Base-by-base conservation (phyloP, 2,329 filamentous ascomycete genomes). In the Scedosporium dehoogii region DNA sequence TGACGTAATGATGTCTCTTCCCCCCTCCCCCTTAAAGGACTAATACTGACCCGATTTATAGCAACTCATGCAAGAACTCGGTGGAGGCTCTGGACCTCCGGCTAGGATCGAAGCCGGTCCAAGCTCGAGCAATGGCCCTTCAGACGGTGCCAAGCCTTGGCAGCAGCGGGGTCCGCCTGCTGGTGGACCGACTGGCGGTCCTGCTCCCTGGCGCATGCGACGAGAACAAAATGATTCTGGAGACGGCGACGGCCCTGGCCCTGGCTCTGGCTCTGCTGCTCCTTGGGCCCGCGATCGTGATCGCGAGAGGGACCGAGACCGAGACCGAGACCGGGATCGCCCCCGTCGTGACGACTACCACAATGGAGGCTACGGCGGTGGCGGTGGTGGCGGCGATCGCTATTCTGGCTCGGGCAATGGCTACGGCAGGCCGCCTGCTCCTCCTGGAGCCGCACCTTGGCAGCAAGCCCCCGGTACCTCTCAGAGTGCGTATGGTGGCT, bases 41-140 rank as follows among this genome's bases (percentile, higher is more conserved):
- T 21, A 53, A 71, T 72, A 70, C 78, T 84, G 70, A 87, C 73
- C 64, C 53, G 58, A 4, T 5, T 51, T 62, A 9, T 68, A 91
- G 90, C 89, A 93, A 86, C 91, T 99, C 72, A 96, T 99, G 92
- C 89, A 96, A 84, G 94, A 97, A 81, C 85, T 97, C 68, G 91
- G 89, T 65, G 91, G 91, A 66, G 89, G 78, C 63, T 82, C 79
- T 61, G 83, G 48, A 5, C 48, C 88, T 44, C 88, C 87, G 68
- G 88, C 87, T 67, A 90, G 90, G 66, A 96, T 99, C 71, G 94
- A 96, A 77, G 91, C 88, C 66, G 91, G 90, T 12, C 89, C 91
- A 63, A 85, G 85, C 62, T 80, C 79, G 42, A 85, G 87, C 46
- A 78, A 76, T 63, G 79, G 79, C 66, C 58, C 51, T 23, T 46